Base-by-base conservation (phyloP, 1,284 basidiomycete species). In the Cerioporus squamosus region DNA sequence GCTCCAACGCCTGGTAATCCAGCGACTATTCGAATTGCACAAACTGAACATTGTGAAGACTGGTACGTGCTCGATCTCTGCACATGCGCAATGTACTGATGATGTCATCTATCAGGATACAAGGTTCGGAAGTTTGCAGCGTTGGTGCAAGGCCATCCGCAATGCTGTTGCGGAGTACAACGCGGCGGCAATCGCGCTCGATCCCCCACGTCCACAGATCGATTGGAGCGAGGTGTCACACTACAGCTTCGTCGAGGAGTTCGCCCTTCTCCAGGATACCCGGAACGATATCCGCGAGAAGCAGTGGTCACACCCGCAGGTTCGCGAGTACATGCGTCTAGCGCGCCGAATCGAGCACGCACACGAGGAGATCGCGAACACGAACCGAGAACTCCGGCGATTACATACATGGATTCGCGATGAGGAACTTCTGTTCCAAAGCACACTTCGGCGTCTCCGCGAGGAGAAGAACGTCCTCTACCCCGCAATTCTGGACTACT, bases 181-280 rank as follows among this genome's bases (percentile, higher is more conserved):
- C 50, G 39, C 18, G 0, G 63, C 66, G 2, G 71, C 71, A 6
- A 18, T 5, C 1, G 26, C 53, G 3, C 63, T 72, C 18, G 49
- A 54, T 3, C 75, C 72, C 1, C 68, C 72, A 0, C 63, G 64
- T 1, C 67, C 66, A 0, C 51, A 55, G 0, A 61, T 79, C 18
- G 64, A 72, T 3, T 73, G 69, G 65, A 24, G 57, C 3, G 51
- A 69, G 15, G 70, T 77, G 0, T 63, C 70, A 0, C 64, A 74
- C 4, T 74, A 73, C 59, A 46, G 58, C 1, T 77, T 76, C 47
- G 53, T 77, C 0, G 70, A 67, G 0, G 71, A 79, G 38, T 77
- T 79, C 58, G 59, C 66, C 18, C 65, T 79, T 0, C 69, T 78
- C 0, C 63, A 65, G 2, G 68, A 72, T 29, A 68, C 69, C 0